Evolutionary conservation across 2,329 filamentous ascomycete genomes (phyloP), one percentile per base, ranked within the genome.

Genomic region (Fusarium sp.): DNA sequence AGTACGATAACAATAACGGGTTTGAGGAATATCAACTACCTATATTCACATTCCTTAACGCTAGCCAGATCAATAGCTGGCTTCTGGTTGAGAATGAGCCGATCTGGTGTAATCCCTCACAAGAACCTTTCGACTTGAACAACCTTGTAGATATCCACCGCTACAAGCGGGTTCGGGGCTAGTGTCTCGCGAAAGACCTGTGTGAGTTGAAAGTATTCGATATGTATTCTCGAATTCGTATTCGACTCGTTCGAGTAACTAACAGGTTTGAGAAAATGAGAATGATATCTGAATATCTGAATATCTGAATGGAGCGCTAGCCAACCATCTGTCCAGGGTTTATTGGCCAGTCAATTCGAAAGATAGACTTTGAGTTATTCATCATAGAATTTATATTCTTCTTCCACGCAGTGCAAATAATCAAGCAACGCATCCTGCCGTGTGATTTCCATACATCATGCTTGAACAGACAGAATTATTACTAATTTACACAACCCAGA

Each of bases 401-500:
- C 32, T 42, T 67, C 45, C 59, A 39, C 42, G 35, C 12, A 24
- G 18, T 51, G 41, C 17, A 22, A 39, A 28, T 32, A 56, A 53
- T 38, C 48, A 63, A 59, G 57, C 65, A 42, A 63, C 61, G 51
- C 54, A 64, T 62, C 61, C 66, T 64, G 65, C 60, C 59, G 62
- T 69, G 66, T 63, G 65, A 66, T 63, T 75, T 76, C 74, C 76
- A 79, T 77, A 75, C 75, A 74, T 79, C 77, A 76, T 79, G 75
- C 73, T 78, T 72, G 63, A 74, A 79, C 72, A 75, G 74, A 76
- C 69, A 73, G 66, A 75, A 79, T 73, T 77, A 78, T 74, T 79
- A 79, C 75, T 79, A 79, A 70, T 79, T 78, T 79, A 79, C 77
- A 79, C 72, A 74, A 77, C 74, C 70, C 66, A 66, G 68, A 79